Conservation (phyloP, 108 stramenopile species). For the Cyclotella baltica region DNA sequence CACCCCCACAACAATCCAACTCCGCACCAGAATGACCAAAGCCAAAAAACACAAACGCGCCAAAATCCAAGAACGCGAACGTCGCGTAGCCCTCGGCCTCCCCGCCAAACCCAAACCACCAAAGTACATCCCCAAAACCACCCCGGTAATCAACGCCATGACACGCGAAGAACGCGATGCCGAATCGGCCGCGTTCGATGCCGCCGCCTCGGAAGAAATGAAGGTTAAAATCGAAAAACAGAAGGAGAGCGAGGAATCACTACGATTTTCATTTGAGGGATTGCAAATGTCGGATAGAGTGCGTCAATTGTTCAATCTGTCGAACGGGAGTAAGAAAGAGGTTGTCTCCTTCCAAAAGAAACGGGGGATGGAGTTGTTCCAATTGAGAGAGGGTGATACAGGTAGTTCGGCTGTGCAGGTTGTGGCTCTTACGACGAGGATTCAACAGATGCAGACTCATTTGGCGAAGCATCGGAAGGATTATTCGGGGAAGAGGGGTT, state of each 20-base stretch:
- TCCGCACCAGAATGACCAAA: slow-evolving; percentile 43
- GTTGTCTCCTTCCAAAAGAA: slow-evolving; percentile 83
- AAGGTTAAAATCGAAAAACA: slow-evolving; percentile 65
- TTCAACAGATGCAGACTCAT: slow-evolving; percentile 91
- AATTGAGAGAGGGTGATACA: slow-evolving; percentile 87
- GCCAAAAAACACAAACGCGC: slow-evolving; percentile 43
- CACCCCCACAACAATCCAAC: slow-evolving; percentile 14
- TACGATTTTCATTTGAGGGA: slow-evolving; percentile 50
- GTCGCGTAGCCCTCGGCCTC: slow-evolving; percentile 42
- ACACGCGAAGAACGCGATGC: slow-evolving; percentile 63
- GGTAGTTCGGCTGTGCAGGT: slow-evolving; percentile 59
- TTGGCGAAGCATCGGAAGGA: slow-evolving; percentile 84
- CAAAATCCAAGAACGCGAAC: slow-evolving; percentile 49
- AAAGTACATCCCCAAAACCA: slow-evolving; percentile 71
- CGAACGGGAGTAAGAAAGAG: slow-evolving; percentile 81
- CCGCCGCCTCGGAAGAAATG: slow-evolving; percentile 59
- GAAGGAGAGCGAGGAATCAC: slow-evolving; percentile 35
- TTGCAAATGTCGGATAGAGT: slow-evolving; percentile 78
- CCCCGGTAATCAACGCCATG: slow-evolving; percentile 77
- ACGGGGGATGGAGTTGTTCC: slow-evolving; percentile 89
- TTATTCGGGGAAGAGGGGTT: slow-evolving; percentile 81
- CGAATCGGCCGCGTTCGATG: slow-evolving; percentile 64
- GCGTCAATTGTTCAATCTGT: slow-evolving; percentile 72
- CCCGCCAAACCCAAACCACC: slow-evolving; percentile 61
- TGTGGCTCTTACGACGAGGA: slow-evolving; percentile 87